Evolutionary conservation across 2,329 filamentous ascomycete genomes (phyloP).

Genomic region (Penicillium sumatraense): DNA sequence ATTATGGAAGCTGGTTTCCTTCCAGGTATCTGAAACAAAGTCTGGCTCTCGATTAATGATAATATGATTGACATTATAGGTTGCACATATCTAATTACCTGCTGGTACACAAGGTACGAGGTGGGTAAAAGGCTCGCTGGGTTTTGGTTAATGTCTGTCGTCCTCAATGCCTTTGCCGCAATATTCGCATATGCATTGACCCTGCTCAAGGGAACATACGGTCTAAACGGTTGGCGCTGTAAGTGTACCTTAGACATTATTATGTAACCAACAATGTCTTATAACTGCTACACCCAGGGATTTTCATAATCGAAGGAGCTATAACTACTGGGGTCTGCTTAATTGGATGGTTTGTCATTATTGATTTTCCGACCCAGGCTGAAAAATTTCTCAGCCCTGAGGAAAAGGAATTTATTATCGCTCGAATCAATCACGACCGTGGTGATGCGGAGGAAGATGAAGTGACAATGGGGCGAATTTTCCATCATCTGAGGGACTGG

Average conservation of each 20-base stretch:
- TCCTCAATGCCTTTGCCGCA: slow-evolving; percentile 32
- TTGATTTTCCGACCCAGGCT: slow-evolving; percentile 44
- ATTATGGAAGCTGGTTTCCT: slow-evolving; percentile 25
- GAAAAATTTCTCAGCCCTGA: slow-evolving; percentile 26
- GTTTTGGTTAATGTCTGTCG: slow-evolving; percentile 28
- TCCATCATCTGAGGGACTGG: slow-evolving; percentile 40
- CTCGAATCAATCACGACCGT: slow-evolving; percentile 42
- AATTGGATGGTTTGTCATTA: slow-evolving; percentile 41
- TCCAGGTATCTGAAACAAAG: no score
- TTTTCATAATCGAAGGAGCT: slow-evolving; percentile 27
- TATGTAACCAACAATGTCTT: no score
- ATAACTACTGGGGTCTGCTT: slow-evolving; percentile 37
- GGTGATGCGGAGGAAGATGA: slow-evolving; percentile 37
- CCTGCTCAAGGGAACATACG: slow-evolving; percentile 29
- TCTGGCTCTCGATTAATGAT: no score
- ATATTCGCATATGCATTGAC: slow-evolving; percentile 46
- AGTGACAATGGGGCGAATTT: slow-evolving; percentile 27
- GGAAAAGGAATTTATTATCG: slow-evolving; percentile 35
- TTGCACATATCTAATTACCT: slow-evolving; percentile 41
- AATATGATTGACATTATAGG: no score
- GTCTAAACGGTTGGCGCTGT: slow-evolving; percentile 40
- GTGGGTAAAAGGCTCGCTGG: slow-evolving; percentile 33
- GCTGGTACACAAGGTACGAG: slow-evolving; percentile 44
- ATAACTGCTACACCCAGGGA: slow-evolving; percentile 9
- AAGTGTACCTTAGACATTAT: no score